Base-by-base conservation (phyloP, 2,329 filamentous ascomycete species). In the Magnaporthiopsis incrustans region DNA sequence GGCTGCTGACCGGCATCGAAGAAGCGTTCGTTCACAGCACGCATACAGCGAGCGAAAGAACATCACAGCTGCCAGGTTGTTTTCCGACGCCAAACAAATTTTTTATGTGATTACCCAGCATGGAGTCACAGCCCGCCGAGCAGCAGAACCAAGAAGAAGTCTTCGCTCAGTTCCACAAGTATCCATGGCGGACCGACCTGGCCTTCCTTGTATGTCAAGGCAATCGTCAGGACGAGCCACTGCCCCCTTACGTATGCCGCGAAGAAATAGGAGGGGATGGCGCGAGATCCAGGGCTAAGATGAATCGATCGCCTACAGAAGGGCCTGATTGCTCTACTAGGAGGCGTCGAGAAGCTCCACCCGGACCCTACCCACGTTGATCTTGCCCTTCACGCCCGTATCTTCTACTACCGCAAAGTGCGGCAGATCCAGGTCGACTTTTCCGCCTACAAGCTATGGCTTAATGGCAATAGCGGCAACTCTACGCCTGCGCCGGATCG, bases 251-350 rank as follows among this genome's bases (percentile, higher is more conserved):
- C 57, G 14, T 35, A 38, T 60, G 30, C 32, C 22, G 58, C 2
- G 27, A 22, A 61, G 25, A 12, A 59, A 35, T 14, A 50, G 26
- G 8, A 7, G 18, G 35, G 32, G 26, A 61, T 8, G n/a, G 44
- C 10, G n/a, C 44, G 44, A 53, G 22, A 53, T 25, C 5, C 3
- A 22, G 44, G 44, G 11, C 44, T 53, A 53, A 25, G 22, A n/a
- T n/a, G 38, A 38, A 59, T 12, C 22, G 56, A 14, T 35, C 15
- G 22, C 25, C 10, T 8, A 5, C 65, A 70, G 69, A 63, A 66
- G 58, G 68, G 65, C 57, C 67, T 70, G 14, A 61, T 70, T 38
- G 68, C 69, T 25, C 68, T 68, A 22, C 69, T 70, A 8, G 69
- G 69, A 57, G 69, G 69, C 53, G 61, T 57, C 22, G 64, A 64